Evolutionary conservation across 2,329 filamentous ascomycete species (phyloP), one percentile per base, ranked within the genome.

Genomic region (Talaromyces sp.): DNA sequence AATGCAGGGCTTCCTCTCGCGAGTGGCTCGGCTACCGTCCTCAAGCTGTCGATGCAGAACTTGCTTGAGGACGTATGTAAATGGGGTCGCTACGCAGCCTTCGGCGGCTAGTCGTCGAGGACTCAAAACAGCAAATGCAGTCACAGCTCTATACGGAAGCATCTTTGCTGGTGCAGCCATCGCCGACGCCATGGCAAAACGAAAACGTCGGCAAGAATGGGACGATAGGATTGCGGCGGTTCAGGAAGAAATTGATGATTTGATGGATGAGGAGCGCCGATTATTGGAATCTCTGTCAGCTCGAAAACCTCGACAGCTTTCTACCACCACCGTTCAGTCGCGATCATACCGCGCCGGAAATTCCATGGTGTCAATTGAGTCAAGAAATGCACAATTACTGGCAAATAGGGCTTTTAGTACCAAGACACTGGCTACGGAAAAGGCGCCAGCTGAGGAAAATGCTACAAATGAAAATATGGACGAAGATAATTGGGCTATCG

Each of bases 1-100:
- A 74, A 81, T 81, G 79, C 78, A 80, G 67, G 73, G 73, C 66
- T 71, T 81, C 62, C 80, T 77, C 78, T 79, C 78, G 69, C 78
- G 79, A 68, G 71, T 73, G 69, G 76, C 75, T 66, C 71, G 72
- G 67, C 39, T 66, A 37, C 70, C 75, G 68, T 74, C 74, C 69
- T 73, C 77, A 64, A 71, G 73, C 67, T 80, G 79, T 70, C 79
- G 75, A 59, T 80, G 78, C 70, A 73, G 78, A 62, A 78, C 78
- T 62, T 80, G 79, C 68, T 62, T 77, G 60, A 78, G 74, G 65
- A 77, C 76, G 39, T 71, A 69, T 50, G 70, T 73, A 43, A 75
- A 73, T 67, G 74, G 72, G 37, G 68, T 80, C 27, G 70, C 77
- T 25, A 77, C 75, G 59, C 73, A 76, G 64, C 64, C 64, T 27